Evolutionary conservation across 805 yeast species (phyloP), one percentile per base, ranked within the genome.

Genomic region (Kodamaea neixiangensis): DNA sequence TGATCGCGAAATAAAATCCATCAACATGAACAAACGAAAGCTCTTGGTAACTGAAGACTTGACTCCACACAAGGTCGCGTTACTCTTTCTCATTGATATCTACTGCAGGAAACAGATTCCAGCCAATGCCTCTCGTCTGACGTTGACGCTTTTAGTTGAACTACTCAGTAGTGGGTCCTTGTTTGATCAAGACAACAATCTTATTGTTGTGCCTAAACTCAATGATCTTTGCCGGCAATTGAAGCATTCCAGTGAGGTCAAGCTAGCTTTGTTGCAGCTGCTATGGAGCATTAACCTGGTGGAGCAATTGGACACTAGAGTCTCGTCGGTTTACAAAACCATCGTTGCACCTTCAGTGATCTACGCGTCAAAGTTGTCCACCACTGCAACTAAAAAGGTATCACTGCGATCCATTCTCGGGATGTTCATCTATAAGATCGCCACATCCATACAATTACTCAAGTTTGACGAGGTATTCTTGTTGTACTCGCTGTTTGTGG

Each of bases 31-130:
- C 13, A 37, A 37, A 37, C 17, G 41, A 17, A 17, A 37, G 48
- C 56, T 69, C 21, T 55, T 69, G 10, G 58, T 71, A 29, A 60
- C 74, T 2, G 77, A 73, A 49, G 76, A 68, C 48, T 53, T 84
- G 21, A 78, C 86, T 5, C 83, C 88, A 0, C 76, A 80, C 50
- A 82, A 80, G 55, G 64, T 85, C 0, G 79, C 83, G 1, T 56
- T 83, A 1, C 57, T 83, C 7, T 64, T 77, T 2, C 58, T 85
- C 11, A 71, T 83, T 4, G 72, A 73, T 13, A 76, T 77, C 0
- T 79, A 80, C 56, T 51, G 58, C 43, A 7, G 33, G 5, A 44
- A 52, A 21, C 37, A 41, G 34, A 47, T 61, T 14, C 55, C 82
- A 4, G 78, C 0, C 19, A 17, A 20, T 10, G 40, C 43, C 11